Evolutionary conservation across 2,329 filamentous ascomycete genomes (phyloP).

Genomic region (Drechslerella stenobrocha): DNA sequence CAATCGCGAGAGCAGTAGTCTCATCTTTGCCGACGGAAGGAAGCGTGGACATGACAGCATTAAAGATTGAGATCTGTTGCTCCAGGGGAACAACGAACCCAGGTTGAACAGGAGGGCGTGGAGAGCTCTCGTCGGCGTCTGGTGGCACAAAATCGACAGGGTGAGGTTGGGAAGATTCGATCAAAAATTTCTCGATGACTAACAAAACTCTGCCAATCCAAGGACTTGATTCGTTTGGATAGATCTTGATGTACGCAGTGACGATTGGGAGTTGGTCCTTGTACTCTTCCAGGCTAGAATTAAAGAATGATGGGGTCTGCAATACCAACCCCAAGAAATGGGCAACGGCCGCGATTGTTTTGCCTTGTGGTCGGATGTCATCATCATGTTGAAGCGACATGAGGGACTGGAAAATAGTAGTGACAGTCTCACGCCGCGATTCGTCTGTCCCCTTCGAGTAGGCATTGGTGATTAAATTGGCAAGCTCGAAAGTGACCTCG

Average conservation of each 20-base stretch:
- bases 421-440: conserved; percentile 72
- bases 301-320: conserved; percentile 79
- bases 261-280: conserved; percentile 76
- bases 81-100: conserved; percentile 66
- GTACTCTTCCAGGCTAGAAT: conserved; percentile 71
- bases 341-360: conserved; percentile 84
- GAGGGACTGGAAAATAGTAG: conserved; percentile 80
- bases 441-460: conserved; percentile 65
- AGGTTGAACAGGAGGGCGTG: conserved; percentile 61
- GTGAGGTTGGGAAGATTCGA: conserved; percentile 77
- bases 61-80: conserved; percentile 72
- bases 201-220: conserved; percentile 92
- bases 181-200: conserved; percentile 85
- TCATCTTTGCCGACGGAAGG: conserved; percentile 87
- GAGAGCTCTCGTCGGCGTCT: conserved; percentile 58
- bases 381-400: conserved; percentile 68
- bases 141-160: conserved; percentile 56
- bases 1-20: conserved; percentile 76
- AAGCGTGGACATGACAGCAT: conserved; percentile 77
- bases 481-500: conserved; percentile 84
- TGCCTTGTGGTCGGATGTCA: conserved; percentile 59
- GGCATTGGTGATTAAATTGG: conserved; percentile 79
- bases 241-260: conserved; percentile 75
- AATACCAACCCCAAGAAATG: conserved; percentile 87
- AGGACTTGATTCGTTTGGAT: conserved; percentile 76